Conservation (phyloP, 1,284 basidiomycete species). For the Takashimella koratensis region DNA sequence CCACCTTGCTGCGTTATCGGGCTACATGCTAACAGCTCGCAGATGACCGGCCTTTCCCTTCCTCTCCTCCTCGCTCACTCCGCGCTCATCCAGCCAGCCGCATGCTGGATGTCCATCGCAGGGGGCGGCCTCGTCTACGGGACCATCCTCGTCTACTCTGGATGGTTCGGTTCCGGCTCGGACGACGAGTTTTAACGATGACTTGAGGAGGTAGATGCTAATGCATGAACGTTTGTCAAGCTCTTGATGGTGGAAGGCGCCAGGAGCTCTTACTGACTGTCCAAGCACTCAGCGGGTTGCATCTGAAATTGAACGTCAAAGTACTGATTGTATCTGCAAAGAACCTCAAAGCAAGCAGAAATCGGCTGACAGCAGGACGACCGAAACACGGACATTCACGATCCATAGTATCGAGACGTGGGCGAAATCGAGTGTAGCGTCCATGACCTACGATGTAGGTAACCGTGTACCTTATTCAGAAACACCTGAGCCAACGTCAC, state of each 20-base stretch:
- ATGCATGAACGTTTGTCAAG: background rate
- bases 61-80: conserved; percentile 91
- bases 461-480: no score
- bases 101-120: conserved; percentile 89
- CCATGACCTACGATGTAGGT: no score
- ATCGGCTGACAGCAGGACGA: no score
- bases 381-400: no score
- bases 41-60: conserved; percentile 78
- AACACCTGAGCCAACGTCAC: no score
- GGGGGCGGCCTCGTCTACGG: conserved; percentile 94
- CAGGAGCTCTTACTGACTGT: no score
- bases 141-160: conserved; percentile 83
- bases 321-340: no score
- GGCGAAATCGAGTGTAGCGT: no score
- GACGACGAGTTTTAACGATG: conserved; percentile 40
- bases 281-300: no score
- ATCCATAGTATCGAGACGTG: no score
- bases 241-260: background rate
- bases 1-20: background rate
- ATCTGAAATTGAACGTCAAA: no score
- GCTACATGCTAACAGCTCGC: background rate
- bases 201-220: background rate
- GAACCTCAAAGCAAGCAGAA: no score
- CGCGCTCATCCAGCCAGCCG: conserved; percentile 75
- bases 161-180: conserved; percentile 58